These are phyloP conservation scores for Xylariaceae sp. DNA, from an alignment of 2,329 filamentous ascomycete species.

Conservation along the genomic window DNA sequence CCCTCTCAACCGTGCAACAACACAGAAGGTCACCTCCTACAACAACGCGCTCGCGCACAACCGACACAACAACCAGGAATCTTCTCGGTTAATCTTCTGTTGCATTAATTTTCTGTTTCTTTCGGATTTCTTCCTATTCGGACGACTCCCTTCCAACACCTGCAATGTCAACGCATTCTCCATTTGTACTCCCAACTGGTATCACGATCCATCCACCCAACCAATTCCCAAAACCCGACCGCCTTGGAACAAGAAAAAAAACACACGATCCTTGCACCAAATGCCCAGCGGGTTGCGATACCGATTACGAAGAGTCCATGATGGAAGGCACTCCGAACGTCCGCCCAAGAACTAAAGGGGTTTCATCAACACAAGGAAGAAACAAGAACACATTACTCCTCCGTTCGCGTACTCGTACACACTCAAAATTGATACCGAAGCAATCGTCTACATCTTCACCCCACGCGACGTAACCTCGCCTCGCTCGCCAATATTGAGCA, in stretches of 20 bases:
- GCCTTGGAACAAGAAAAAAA: neutral
- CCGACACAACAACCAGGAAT: no score
- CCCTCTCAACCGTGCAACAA: no score
- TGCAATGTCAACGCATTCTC: slow-evolving; percentile 2
- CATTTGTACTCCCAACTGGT: slow-evolving; percentile 9
- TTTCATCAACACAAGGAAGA: no score
- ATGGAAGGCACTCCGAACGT: no score
- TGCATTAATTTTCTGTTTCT: no score
- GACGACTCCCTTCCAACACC: neutral
- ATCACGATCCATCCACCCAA: slow-evolving; percentile 6
- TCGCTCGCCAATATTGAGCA: slow-evolving; percentile 57
- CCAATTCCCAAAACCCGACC: neutral
- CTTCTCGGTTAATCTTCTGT: no score
- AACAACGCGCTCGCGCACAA: no score
- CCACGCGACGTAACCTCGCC: slow-evolving; percentile 58
- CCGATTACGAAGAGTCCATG: no score
- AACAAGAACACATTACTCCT: neutral
- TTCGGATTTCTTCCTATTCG: neutral
- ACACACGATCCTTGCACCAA: neutral
- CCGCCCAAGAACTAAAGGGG: no score
- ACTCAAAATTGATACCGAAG: neutral
- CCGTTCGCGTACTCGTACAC: neutral
- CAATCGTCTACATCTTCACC: slow-evolving; percentile 38
- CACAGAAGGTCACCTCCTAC: no score
- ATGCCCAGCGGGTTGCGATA: no score